Percentiles rank a stretch among this genome's conserved stretches.
Evolutionary conservation across 2,329 filamentous ascomycete species (phyloP).

Genomic region (Pezicula rhizophila): DNA sequence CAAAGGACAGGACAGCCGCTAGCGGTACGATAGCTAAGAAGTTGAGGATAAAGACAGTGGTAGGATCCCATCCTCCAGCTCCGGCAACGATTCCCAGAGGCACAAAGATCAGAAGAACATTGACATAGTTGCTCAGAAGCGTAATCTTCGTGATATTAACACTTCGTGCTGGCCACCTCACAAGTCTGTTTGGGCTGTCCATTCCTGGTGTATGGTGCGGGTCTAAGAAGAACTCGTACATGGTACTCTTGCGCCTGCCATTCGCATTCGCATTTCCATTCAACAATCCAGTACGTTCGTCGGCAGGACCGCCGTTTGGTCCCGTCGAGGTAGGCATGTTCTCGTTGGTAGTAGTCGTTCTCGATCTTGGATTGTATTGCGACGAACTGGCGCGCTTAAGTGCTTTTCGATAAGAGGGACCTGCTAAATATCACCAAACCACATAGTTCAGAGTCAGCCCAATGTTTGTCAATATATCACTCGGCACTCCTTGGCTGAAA

Average conservation of each 20-base stretch:
- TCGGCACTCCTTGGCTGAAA: constrained; percentile 12
- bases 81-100: constrained; percentile 70
- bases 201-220: constrained; percentile 21
- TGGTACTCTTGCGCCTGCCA: constrained; percentile 11
- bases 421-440: constrained; percentile 17
- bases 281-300: constrained; percentile 22
- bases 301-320: constrained; percentile 13
- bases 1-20: constrained; percentile 48
- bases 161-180: constrained; percentile 20
- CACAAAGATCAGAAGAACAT: constrained; percentile 71
- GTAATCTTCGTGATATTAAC: constrained; percentile 26
- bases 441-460: constrained; percentile 12
- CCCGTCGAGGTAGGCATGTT: constrained; percentile 8
- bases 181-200: constrained; percentile 22
- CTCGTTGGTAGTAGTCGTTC: neutral
- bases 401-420: constrained; percentile 14
- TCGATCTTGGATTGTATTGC: neutral
- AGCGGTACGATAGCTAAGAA: constrained; percentile 54
- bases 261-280: constrained; percentile 10
- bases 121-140: constrained; percentile 48
- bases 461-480: constrained; percentile 3
- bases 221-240: constrained; percentile 21
- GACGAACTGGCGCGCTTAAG: constrained; percentile 14
- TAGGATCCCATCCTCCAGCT: constrained; percentile 42
- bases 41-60: constrained; percentile 51